phyloP scores from a whole-genome alignment of 768 basidiomycete species.

The Rhizopogon rudus region DNA sequence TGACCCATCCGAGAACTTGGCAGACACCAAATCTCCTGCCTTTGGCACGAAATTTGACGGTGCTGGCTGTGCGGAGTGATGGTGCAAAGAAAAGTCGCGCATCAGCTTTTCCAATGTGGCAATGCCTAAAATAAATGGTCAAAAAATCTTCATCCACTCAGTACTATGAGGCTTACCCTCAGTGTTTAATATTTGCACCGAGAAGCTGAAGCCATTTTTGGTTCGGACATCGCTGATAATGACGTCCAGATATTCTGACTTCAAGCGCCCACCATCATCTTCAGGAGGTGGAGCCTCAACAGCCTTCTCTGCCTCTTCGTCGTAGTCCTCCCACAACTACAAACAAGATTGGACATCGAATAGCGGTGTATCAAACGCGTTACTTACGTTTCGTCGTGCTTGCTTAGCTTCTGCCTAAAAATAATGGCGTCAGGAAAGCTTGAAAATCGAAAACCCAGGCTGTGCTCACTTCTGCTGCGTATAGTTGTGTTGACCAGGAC shows the following conservation, averaged over 20 bases:
- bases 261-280: conserved; percentile 48
- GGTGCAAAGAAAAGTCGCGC: conserved; percentile 87
- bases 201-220: conserved; percentile 75
- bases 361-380: neutral
- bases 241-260: conserved; percentile 86
- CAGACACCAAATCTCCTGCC: conserved; percentile 87
- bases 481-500: conserved; percentile 74
- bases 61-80: conserved; percentile 52
- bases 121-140: conserved; percentile 52
- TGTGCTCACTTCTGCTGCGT: conserved; percentile 70
- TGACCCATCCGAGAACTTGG: conserved; percentile 88
- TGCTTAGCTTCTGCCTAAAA: conserved; percentile 77
- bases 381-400: conserved; percentile 68
- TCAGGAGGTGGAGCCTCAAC: conserved; percentile 42
- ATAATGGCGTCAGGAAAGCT: neutral
- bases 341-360: conserved; percentile 1
- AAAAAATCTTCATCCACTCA: conserved; percentile 1
- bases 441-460: neutral
- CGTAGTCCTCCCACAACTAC: conserved; percentile 86
- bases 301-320: conserved; percentile 62
- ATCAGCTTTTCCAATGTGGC: conserved; percentile 90
- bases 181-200: conserved; percentile 88
- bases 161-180: conserved; percentile 53
- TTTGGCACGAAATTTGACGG: conserved; percentile 74
- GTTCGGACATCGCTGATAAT: conserved; percentile 86